Evolutionary conservation across 1,139 yeast species (phyloP), one percentile per base, ranked within the genome.

Genomic region (Yamadazyma sp.): DNA sequence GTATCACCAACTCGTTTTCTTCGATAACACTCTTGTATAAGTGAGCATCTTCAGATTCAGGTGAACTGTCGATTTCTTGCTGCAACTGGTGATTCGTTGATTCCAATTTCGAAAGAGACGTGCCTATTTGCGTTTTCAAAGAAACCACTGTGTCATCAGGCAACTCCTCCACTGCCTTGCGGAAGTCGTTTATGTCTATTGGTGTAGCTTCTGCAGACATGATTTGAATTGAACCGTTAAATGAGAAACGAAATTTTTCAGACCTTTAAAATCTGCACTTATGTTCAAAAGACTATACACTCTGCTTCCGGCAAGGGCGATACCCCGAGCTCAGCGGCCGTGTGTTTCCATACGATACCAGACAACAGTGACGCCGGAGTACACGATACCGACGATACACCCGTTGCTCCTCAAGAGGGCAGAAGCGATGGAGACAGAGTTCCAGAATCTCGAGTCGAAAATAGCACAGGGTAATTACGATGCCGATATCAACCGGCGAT

Each of bases 371-470:
- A 20, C 33, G 2, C 14, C 10, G 5, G 36, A 32, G 12, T 23
- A 15, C 20, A 40, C 39, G 6, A 46, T 55, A 2, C 62, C 63
- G 4, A 38, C 37, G 17, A 58, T 83, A 11, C 86, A 81, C 49
- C 88, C 91, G 0, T 62, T 81, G 4, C 63, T 87, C n/a, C 48
- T 81, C 31, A 64, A 78, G 50, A 70, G 87, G 53, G 94, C 94
- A 0, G 73, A 74, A 33, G 48, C 60, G 5, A 66, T 86, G 57
- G 58, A 66, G 15, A 43, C 52, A 2, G 91, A 87, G 51, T 72
- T 79, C 42, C 51, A 57, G 8, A 57, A 51, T 1, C 60, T 87
- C 1, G 81, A 81, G 38, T 52, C 62, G 7, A 64, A 69, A 41
- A 64, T 84, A 44, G 52, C 66, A n/a, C 59, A 76, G 9, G 69